Conservation (phyloP, 2,329 filamentous ascomycete genomes). For the Magnaporthiopsis incrustans region DNA sequence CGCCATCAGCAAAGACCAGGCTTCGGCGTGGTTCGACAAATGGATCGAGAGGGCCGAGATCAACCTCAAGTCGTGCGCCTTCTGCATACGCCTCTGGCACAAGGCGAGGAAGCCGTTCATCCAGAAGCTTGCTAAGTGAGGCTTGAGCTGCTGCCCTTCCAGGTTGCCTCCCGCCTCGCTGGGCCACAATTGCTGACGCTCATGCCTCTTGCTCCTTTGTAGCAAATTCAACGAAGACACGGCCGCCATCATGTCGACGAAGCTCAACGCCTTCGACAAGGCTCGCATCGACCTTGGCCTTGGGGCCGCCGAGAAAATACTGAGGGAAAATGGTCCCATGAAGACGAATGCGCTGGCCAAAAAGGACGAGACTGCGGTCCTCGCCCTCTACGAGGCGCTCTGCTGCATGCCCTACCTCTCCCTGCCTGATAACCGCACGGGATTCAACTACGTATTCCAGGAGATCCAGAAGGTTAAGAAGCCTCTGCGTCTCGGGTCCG, state of each 20-base stretch:
- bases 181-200: not conserved
- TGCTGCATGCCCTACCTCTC: conserved; percentile 74
- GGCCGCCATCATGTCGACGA: conserved; percentile 29
- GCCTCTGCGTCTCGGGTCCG: conserved; percentile 67
- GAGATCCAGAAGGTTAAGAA: conserved; percentile 66
- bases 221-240: conserved; percentile 33
- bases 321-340: conserved; percentile 38
- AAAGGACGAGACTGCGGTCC: conserved; percentile 51
- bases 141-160: conserved; percentile 6
- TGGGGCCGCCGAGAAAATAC: conserved; percentile 40
- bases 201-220: conserved; percentile 3
- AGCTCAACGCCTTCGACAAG: conserved; percentile 30
- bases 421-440: conserved; percentile 37
- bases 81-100: conserved; percentile 69
- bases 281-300: conserved; percentile 28
- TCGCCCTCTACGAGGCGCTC: conserved; percentile 80
- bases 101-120: conserved; percentile 56
- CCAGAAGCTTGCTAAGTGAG: conserved; percentile 53
- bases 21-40: conserved; percentile 49
- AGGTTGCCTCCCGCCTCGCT: not conserved
- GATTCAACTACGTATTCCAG: conserved; percentile 78
- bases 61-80: conserved; percentile 56
- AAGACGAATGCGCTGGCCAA: conserved; percentile 37
- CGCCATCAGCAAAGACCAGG: conserved; percentile 54
- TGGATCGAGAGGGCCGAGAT: conserved; percentile 50